phyloP scores from a whole-genome alignment of 2,329 filamentous ascomycete genomes.

The Madurella mycetomatis region DNA sequence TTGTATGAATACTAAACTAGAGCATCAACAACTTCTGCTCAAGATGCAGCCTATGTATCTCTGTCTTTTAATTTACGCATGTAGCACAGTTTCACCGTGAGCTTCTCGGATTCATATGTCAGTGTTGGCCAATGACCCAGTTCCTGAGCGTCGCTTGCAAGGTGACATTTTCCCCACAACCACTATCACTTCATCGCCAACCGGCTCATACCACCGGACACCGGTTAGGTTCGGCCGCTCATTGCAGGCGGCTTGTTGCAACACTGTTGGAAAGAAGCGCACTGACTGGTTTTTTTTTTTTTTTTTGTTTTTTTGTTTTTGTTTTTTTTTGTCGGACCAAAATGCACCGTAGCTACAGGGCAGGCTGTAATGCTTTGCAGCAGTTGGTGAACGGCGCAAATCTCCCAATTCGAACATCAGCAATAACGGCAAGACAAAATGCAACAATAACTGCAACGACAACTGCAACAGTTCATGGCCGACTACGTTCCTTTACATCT shows the following conservation, averaged over 20 bases:
- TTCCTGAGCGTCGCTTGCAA: background rate
- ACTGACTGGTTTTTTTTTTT: too few species aligned
- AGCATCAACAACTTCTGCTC: background rate
- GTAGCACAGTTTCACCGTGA: too few species aligned
- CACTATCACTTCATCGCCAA: background rate
- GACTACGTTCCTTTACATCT: background rate
- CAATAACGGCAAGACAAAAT: background rate
- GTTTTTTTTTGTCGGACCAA: too few species aligned
- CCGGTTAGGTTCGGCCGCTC: too few species aligned
- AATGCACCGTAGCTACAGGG: conserved; percentile 9
- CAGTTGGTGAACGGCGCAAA: background rate
- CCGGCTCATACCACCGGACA: background rate
- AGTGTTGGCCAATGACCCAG: background rate
- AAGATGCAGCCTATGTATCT: background rate
- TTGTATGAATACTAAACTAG: conserved; percentile 5
- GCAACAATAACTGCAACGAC: background rate
- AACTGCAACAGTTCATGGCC: background rate
- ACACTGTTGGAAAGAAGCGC: background rate
- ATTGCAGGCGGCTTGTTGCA: too few species aligned
- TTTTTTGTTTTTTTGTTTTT: too few species aligned
- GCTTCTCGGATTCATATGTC: background rate
- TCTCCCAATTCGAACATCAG: background rate
- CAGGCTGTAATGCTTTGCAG: conserved; percentile 6
- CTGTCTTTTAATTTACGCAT: too few species aligned
- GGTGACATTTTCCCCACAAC: background rate